Base-by-base conservation (phyloP, 208 protist species). In the Angomonas ambiguus region DNA sequence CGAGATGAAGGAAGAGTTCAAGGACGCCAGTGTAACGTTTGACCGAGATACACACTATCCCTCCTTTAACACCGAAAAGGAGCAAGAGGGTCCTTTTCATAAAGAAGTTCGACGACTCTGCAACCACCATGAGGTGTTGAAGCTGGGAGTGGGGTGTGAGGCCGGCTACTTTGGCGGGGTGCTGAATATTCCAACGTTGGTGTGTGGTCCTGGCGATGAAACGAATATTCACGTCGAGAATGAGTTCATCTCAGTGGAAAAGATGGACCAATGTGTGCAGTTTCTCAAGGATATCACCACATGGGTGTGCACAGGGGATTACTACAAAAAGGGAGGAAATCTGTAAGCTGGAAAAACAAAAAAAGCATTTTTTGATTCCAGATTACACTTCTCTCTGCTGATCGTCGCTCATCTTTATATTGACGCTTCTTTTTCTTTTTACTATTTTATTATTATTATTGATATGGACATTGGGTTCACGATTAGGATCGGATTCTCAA, bases 1-100 rank as follows among this genome's bases (percentile, higher is more conserved):
- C 13, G 68, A 71, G 28, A 80, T 79, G 77, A 74, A 72, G 28
- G 72, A 66, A 60, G 85, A 86, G 65, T 80, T 63, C 48, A 59
- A 70, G n/a, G 70, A 75, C 1, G 78, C 78, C 18, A 53, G 31
- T n/a, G 78, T 83, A 13, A 59, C 55, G 3, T 53, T 79, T 6
- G 57, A 35, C 42, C 51, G 49, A 0, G 2, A 53, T 0, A 51
- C 69, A 5, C 49, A 56, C 2, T n/a, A 75, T 62, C 69, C 60
- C 1, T 59, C 78, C 27, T 83, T 79, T 56, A 74, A 71, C 48
- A 73, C 57, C 32, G 49, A 66, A 53, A 53, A 53, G 22, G 53
- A 59, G 13, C 6, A 59, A 10, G 30, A 55, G 20, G 49, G 24
- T 55, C 49, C 22, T 8, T 59, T 59, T 32, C 24, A 30, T 10